Conservation (phyloP, 441 rosid species). For the Adansonia rubrostipa region DNA sequence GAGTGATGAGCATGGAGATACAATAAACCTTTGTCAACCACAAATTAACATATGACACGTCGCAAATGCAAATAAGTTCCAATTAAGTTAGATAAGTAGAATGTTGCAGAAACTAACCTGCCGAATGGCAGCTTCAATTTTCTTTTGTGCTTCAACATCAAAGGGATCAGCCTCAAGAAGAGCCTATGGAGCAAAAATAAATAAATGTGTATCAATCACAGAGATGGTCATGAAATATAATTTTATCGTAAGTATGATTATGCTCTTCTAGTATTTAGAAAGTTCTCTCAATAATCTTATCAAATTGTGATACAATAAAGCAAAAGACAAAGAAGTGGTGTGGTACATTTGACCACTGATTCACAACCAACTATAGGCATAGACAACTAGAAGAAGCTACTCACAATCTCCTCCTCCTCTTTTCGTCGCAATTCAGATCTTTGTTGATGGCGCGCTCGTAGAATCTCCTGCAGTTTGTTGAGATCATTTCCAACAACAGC, state of each 20-base stretch:
- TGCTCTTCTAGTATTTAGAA: neutral
- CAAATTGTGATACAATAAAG: neutral
- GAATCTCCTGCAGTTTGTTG: constrained; percentile 70
- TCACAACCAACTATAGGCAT: neutral
- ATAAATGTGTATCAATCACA: constrained; percentile 7
- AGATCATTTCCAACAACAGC: constrained; percentile 82
- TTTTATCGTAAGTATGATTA: neutral
- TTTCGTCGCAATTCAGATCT: constrained; percentile 64
- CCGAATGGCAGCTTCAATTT: constrained; percentile 95
- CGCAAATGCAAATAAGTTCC: neutral
- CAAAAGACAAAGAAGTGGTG: neutral
- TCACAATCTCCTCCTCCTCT: constrained; percentile 82
- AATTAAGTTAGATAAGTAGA: constrained; percentile 7
- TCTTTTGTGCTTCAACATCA: constrained; percentile 95
- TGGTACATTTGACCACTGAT: neutral
- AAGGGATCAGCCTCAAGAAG: constrained; percentile 95
- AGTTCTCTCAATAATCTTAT: neutral
- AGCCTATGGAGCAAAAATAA: constrained; percentile 49
- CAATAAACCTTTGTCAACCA: neutral
- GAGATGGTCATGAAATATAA: neutral
- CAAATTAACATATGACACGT: neutral
- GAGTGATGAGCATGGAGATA: neutral
- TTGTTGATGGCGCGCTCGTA: constrained; percentile 68
- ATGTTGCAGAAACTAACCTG: constrained; percentile 57
- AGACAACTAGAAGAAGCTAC: constrained; percentile 35